Evolutionary conservation across 768 basidiomycete genomes (phyloP), one percentile per base, ranked within the genome.

Genomic region (Gelatoporia subvermispora): DNA sequence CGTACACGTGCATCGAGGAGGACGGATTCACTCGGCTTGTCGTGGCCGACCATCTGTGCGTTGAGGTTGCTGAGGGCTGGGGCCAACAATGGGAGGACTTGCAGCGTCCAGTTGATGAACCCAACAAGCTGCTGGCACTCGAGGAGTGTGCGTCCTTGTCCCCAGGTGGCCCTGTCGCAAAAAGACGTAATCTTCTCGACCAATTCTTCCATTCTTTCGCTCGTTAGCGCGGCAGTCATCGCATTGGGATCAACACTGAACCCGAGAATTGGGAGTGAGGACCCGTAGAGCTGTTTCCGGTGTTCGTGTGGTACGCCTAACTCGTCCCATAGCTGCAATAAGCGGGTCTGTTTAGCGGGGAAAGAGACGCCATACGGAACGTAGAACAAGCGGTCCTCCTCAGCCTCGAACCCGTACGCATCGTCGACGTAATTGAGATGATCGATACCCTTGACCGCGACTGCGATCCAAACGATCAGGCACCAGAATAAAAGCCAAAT

Each of bases 281-380:
- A 4, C 0, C 70, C 72, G 16, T 17, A 67, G 0, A 71, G 7
- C 51, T 77, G 76, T 48, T 76, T 77, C 3, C 43, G 28, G 11
- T 60, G 48, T 13, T 70, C 62, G 54, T 75, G 72, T 0, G 70
- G 72, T 9, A 74, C 57, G 0, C 68, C 64, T 16, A 75, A 52
- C 1, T 60, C 40, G 52, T 76, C 74, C 65, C 68, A 75, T 1
- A 76, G 63, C 2, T 34, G 36, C 0, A 77, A 65, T 1, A 75
- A 60, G 2, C 36, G 23, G 2, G 48, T 59, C 53, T 76, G 74
- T 8, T 60, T 58, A 1, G 46, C 8, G 0, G 73, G 73, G n/a
- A 66, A 48, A 11, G 20, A 35, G 1, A 24, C 38, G 0, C 56
- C 18, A 52, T 74, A 72, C 0, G 64, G 66, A 4, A 31, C 39